Base-by-base conservation (phyloP, 2,329 filamentous ascomycete species). In the Aschersonia sp. region DNA sequence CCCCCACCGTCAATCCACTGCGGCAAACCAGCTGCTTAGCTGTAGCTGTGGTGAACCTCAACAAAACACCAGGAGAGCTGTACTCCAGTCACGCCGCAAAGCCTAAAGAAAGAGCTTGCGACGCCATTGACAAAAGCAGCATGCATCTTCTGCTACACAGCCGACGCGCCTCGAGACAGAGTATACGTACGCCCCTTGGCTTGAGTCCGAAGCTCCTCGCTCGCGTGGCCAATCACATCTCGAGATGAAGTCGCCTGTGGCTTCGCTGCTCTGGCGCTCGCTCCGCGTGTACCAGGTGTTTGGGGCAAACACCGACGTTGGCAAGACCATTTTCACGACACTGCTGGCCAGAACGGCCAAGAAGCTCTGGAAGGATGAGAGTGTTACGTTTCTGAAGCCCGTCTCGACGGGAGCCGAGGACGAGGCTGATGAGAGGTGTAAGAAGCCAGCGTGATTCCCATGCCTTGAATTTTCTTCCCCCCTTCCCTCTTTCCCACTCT, bases 261-360 rank as follows among this genome's bases (percentile, higher is more conserved):
- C 77, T 44, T 73, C 79, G 46, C 69, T 79, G 44, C 69, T 88
- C 39, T 86, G 81, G 77, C 78, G 81, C 51, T 76, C 75, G 7
- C 69, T 89, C 47, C 77, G 79, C 51, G 71, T 78, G 10, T 76
- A 85, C 55, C 86, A 92, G 63, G 69, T 94, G 39, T 94, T 85
- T 57, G 87, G 87, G 31, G 84, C 87, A 44, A 92, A 90, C 57
- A 92, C 87, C 0, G 79, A 85, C 54, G 85, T 92, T 30, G 87
- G 87, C 53, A 94, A 94, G 69, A 94, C 87, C 0, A 77, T 94
- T 33, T 75, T 88, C 49, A 82, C 83, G 2, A 87, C 85, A 0
- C 64, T 87, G 10, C 68, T 94, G 4, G 83, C 79, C 60, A 79
- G 76, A 52, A 75, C 81, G 7, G 72, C 80, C 4, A 67, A 65